A percentile compares a stretch with the other conserved stretches of the same genome.
These are phyloP conservation scores for Nothopassalora personata DNA, from an alignment of 2,329 filamentous ascomycete genomes.

Conservation along the genomic window DNA sequence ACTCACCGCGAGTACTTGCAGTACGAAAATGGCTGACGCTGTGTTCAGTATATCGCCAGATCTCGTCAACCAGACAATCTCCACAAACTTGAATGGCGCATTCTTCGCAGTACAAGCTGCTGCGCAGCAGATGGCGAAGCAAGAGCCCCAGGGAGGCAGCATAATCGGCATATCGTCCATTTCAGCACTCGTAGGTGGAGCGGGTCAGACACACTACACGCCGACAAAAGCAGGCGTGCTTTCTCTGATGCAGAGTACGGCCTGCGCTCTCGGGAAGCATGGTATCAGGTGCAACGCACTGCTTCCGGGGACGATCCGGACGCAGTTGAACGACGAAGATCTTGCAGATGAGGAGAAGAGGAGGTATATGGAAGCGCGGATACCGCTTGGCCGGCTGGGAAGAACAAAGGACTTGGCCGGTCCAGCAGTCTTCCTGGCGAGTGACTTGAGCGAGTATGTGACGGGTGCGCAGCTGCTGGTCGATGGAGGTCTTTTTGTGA, in stretches of 20 bases:
- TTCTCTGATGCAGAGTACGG: slow-evolving; percentile 76
- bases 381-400: slow-evolving; percentile 72
- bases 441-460: slow-evolving; percentile 74
- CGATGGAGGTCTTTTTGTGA: slow-evolving; percentile 85
- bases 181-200: slow-evolving; percentile 71
- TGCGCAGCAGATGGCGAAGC: slow-evolving; percentile 70
- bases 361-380: slow-evolving; percentile 72
- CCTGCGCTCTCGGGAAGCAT: slow-evolving; percentile 70
- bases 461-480: slow-evolving; percentile 79
- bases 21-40: slow-evolving; percentile 1
- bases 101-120: slow-evolving; percentile 84
- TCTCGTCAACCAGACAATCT: slow-evolving; percentile 65
- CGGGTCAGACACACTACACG: slow-evolving; percentile 76
- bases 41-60: slow-evolving; percentile 55
- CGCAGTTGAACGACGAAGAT: slow-evolving; percentile 79
- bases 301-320: slow-evolving; percentile 75
- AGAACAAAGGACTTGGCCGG: slow-evolving; percentile 70
- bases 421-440: slow-evolving; percentile 78
- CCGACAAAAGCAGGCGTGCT: slow-evolving; percentile 80
- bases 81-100: slow-evolving; percentile 80
- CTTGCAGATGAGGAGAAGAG: slow-evolving; percentile 67
- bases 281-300: slow-evolving; percentile 77
- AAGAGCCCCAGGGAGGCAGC: slow-evolving; percentile 61
- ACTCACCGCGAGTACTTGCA: background rate
- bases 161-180: slow-evolving; percentile 75